Base-by-base conservation (phyloP, 2,329 filamentous ascomycete genomes). In the Verticillium zaregamsianum region DNA sequence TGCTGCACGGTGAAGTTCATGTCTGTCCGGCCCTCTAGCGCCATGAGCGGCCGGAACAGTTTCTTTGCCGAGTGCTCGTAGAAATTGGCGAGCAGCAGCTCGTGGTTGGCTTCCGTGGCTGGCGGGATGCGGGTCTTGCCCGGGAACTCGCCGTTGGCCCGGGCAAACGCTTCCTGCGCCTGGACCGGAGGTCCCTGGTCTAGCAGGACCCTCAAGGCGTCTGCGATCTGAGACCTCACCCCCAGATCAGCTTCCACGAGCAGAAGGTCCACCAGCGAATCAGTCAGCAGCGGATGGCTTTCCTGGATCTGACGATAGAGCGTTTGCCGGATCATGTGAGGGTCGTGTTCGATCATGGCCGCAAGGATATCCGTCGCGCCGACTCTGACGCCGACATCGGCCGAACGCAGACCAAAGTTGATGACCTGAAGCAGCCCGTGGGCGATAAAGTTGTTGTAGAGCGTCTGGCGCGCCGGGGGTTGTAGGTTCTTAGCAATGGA, bases 401-500 rank as follows among this genome's bases (percentile, higher is more conserved):
- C 83, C 70, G 96, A 93, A 63, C 91, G 89, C 58, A 99, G 83
- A 15, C 95, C 93, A 75, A 93, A 98, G 64, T 93, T 92, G 66
- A 99, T 94, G 62, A 98, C 93, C 35, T 88, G 86, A 62, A 98
- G 87, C 8, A 99, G 85, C 11, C 95, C 95, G 69, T 96, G 89
- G 57, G 85, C 85, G 66, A 98, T 89, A 73, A 98, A 96, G 73
- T 96, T 96, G 71, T 90, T 89, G 76, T 96, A 97, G 17, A 99
- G 80, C 25, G 87, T 88, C 65, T 91, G 89, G 63, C 95, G 86
- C 8, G 88, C 88, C 31, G 90, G 90, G 2, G 90, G 90, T 72
- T 98, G 95, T 20, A 99, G 82, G 70, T 93, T 97, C 79, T 99
- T 99, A 1, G 93, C 92, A 69, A 98, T 95, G 3, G 89, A 86